Conservation (phyloP, 345 rosid species). For the Odontarrhena argentea region DNA sequence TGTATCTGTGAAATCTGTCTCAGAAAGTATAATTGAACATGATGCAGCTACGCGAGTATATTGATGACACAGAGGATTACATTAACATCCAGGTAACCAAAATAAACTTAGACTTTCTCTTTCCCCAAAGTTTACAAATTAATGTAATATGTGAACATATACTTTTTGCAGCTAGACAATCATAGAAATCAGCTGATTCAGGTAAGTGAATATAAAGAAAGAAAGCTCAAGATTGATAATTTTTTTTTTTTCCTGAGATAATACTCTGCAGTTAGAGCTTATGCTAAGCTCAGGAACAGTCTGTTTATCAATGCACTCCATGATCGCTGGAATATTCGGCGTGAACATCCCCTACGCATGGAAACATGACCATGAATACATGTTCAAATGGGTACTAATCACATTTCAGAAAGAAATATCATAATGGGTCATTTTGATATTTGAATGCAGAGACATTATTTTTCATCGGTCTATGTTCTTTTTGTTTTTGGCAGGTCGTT, state of each 20-base stretch:
- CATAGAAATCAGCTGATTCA: conserved; percentile 97
- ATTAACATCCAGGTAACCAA: conserved; percentile 83
- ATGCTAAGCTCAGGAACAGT: conserved; percentile 74
- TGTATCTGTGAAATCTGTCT: conserved; percentile 21
- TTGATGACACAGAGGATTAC: conserved; percentile 94
- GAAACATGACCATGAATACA: conserved; percentile 62
- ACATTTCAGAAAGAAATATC: not conserved
- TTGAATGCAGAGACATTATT: too few species aligned
- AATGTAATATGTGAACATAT: not conserved
- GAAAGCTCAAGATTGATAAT: not conserved
- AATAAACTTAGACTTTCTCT: not conserved
- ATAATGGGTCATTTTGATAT: too few species aligned
- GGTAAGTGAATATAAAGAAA: conserved; percentile 45
- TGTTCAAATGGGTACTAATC: conserved; percentile 76
- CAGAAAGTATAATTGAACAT: conserved; percentile 21
- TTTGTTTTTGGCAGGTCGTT: conserved; percentile 59
- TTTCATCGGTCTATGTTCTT: not conserved
- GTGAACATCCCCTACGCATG: conserved; percentile 88
- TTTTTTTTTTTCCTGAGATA: not conserved
- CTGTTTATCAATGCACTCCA: conserved; percentile 57
- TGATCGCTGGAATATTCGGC: conserved; percentile 83
- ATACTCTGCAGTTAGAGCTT: conserved; percentile 67
- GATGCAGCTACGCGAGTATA: conserved; percentile 88
- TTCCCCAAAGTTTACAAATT: not conserved
- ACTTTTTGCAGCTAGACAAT: conserved; percentile 78